Base-by-base conservation (phyloP, 208 protist species). In the Leishmania amazonensis region DNA sequence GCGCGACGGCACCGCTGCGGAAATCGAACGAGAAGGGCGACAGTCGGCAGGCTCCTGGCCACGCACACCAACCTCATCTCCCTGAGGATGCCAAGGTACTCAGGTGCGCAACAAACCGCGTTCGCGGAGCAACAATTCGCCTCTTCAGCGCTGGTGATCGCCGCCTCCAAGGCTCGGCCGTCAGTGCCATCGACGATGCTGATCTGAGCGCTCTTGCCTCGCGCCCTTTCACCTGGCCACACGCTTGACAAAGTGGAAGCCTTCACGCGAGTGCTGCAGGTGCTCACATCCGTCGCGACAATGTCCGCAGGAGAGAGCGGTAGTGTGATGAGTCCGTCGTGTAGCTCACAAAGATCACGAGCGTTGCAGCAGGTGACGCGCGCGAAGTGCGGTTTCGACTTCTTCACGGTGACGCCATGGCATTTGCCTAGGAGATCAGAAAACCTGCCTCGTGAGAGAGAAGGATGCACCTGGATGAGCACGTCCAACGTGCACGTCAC, bases 31-130 rank as follows among this genome's bases (percentile, higher is more conserved):
- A 86, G 75, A 8, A 86, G 38, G 3, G 79, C 79, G 3, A 87
- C 78, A 17, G 83, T 87, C 9, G 83, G 83, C 13, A 87, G 76
- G 21, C n/a, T 38, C 17, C 60, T 53, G 21, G 83, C 83, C 3
- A 78, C 57, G 8, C n/a, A 42, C 15, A 31, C 47, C 19, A 53
- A 47, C 47, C 35, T 15, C 42, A 64, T 24, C 31, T 51, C 35
- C 21, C 3, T 47, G 35, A 53, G 13, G 49, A 47, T 31, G 7
- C 6, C n/a, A 60, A 74, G 45, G 21, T 28, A 1, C n/a, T 62
- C 51, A 11, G 51, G 13, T 31, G 38, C n/a, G 73, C 73, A 35
- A 40, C 40, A 45, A 7, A 13, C 17, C 67, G 40, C 67, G 8
- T 47, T 4, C 21, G 67, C 19, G 67, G 67, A 17, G 67, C 67